Percentiles rank a stretch among this genome's conserved stretches.
phyloP scores from a whole-genome alignment of 176 grass and related monocot species.

The Metroxylon sagu region DNA sequence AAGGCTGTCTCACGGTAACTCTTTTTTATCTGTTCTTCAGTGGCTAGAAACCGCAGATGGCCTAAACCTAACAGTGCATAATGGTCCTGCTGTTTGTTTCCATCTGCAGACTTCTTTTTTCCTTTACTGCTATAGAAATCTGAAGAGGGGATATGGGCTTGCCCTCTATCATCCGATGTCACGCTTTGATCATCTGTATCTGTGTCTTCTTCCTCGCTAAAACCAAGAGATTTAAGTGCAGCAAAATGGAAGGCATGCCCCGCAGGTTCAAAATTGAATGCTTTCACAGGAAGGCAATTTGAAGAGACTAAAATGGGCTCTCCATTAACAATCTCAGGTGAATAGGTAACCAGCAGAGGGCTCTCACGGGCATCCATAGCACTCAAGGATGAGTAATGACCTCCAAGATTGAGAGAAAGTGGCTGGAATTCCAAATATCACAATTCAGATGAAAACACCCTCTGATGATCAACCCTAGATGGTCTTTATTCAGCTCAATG shows the following conservation, averaged over 20 bases:
- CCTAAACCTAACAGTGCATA: conserved; percentile 82
- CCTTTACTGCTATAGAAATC: conserved; percentile 82
- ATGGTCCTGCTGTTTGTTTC: conserved; percentile 84
- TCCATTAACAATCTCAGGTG: conserved; percentile 56
- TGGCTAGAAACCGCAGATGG: conserved; percentile 84
- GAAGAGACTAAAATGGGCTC: conserved; percentile 63
- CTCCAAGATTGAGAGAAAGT: no score
- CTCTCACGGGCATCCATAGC: conserved; percentile 38
- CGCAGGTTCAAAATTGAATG: conserved; percentile 72
- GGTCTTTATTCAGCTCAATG: no score
- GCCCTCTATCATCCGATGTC: conserved; percentile 69
- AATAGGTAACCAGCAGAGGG: conserved; percentile 68
- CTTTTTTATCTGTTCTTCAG: conserved; percentile 91
- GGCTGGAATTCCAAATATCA: no score
- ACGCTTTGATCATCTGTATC: conserved; percentile 71
- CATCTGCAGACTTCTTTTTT: conserved; percentile 76
- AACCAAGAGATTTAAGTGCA: conserved; percentile 57
- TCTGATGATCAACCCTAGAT: no score
- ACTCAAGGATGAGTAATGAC: not conserved
- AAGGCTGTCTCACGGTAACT: conserved; percentile 90
- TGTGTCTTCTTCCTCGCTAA: conserved; percentile 59
- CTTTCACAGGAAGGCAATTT: conserved; percentile 76
- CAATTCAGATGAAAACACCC: no score
- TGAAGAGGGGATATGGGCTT: conserved; percentile 44
- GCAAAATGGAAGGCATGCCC: conserved; percentile 87